phyloP scores from a whole-genome alignment of 768 basidiomycete genomes.

The Rhodosporidiobolus odoratus region DNA sequence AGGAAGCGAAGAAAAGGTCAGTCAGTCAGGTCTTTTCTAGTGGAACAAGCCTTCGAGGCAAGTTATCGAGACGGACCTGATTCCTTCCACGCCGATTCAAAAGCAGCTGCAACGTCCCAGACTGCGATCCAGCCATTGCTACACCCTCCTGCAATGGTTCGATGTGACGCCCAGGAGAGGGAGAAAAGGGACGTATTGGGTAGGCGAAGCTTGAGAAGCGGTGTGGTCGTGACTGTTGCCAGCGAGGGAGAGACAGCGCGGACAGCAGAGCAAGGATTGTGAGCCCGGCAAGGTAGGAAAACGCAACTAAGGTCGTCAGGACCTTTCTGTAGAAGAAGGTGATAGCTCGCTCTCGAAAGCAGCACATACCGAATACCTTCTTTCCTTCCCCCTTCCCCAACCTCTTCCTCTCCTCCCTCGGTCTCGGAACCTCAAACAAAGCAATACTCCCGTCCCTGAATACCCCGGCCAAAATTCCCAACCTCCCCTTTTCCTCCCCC shows the following conservation, averaged over 20 bases:
- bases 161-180: slow-evolving; percentile 86
- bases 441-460: slow-evolving; percentile 83
- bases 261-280: slow-evolving; percentile 53
- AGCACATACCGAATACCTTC: slow-evolving; percentile 43
- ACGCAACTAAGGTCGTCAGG: neutral
- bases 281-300: slow-evolving; percentile 18
- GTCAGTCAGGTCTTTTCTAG: neutral
- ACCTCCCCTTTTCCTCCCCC: slow-evolving; percentile 51
- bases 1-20: neutral
- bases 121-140: slow-evolving; percentile 59
- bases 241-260: neutral
- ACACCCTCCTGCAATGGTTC: slow-evolving; percentile 71
- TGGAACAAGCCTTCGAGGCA: neutral
- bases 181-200: slow-evolving; percentile 71
- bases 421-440: slow-evolving; percentile 73
- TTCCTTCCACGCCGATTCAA: slow-evolving; percentile 20
- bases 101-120: slow-evolving; percentile 44
- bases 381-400: slow-evolving; percentile 2
- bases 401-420: slow-evolving; percentile 52
- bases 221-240: slow-evolving; percentile 51
- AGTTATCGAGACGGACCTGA: neutral
- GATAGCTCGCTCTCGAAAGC: slow-evolving; percentile 52
- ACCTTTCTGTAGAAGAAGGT: no score
- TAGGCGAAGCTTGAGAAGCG: slow-evolving; percentile 65
- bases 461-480: slow-evolving; percentile 76